Evolutionary conservation across 192 early-diverging fungal genomes (phyloP), one percentile per base, ranked within the genome.

Genomic region (Coemansia guatemalensis): DNA sequence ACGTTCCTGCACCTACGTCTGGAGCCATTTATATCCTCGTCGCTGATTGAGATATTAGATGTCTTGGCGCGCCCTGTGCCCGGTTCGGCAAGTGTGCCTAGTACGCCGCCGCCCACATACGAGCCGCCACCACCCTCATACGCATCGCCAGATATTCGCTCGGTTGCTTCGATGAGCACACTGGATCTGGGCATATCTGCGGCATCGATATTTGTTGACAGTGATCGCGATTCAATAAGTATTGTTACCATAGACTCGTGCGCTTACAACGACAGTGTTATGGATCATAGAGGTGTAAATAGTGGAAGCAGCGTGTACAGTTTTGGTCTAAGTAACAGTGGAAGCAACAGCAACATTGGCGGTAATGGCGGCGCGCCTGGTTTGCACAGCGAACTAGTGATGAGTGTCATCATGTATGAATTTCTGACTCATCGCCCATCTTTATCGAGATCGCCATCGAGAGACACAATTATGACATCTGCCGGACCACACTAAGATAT

Each of bases 121-220:
- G 78, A 80, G 55, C 65, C 72, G 7, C 78, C 78, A 48, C 78
- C 78, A 23, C 78, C 78, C 8, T 80, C 78, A 11, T 80, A 80
- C 26, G 63, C 77, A 41, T 64, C 77, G 14, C 62, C 60, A 0
- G 71, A 70, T 29, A 22, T 67, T 3, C 58, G 53, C 58, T 72
- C 69, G 1, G 29, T 71, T 17, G 14, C 65, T 8, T 78, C 75
- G 0, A 63, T 73, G 32, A 69, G 63, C 53, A 62, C 70, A 5
- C 49, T 78, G 7, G 68, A 58, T 35, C 63, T 78, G 7, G 53
- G 51, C 26, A 52, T 39, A 39, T 23, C 71, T 21, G 61, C 65
- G 8, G 51, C 44, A 25, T 63, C 58, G 26, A 64, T 67, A 26
- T 50, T 68, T 11, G 21, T 47, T 29, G 66, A 68, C 14, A 56